These are phyloP conservation scores for Tricholoma terreum DNA, from an alignment of 768 basidiomycete genomes.

Conservation along the genomic window DNA sequence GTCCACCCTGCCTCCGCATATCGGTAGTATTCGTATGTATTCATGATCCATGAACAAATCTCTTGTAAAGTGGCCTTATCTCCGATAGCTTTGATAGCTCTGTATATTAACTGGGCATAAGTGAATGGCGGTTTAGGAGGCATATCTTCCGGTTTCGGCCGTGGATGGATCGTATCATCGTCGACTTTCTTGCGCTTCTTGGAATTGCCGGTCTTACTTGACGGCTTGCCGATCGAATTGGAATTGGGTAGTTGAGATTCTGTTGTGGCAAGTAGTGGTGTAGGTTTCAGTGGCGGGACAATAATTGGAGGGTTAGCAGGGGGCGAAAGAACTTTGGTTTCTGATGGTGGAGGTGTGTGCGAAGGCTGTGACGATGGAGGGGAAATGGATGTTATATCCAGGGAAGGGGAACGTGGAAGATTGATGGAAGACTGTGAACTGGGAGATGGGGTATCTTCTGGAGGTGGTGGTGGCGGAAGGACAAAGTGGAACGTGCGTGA, in stretches of 20 bases:
- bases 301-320: conserved; percentile 35
- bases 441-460: conserved; percentile 78
- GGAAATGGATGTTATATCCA: conserved; percentile 78
- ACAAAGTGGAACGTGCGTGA: conserved; percentile 97
- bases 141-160: conserved; percentile 68
- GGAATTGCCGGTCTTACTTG: conserved; percentile 41
- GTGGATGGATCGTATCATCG: conserved; percentile 33
- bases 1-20: conserved; percentile 90
- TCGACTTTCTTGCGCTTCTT: conserved; percentile 76
- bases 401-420: conserved; percentile 71
- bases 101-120: conserved; percentile 89
- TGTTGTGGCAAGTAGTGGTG: conserved; percentile 21
- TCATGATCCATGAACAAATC: conserved; percentile 89
- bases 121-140: conserved; percentile 88
- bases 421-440: conserved; percentile 72
- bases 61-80: conserved; percentile 90
- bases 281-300: conserved; percentile 38
- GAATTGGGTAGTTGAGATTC: conserved; percentile 61
- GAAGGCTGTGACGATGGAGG: conserved; percentile 81
- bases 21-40: conserved; percentile 86
- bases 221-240: conserved; percentile 52
- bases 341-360: conserved; percentile 63
- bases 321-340: conserved; percentile 45
- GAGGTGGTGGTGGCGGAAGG: conserved; percentile 81
- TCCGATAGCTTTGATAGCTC: conserved; percentile 76